Percentiles rank a stretch among this genome's conserved stretches.
Evolutionary conservation across 1,139 yeast genomes (phyloP).

Genomic region (Yamadazyma sp.): DNA sequence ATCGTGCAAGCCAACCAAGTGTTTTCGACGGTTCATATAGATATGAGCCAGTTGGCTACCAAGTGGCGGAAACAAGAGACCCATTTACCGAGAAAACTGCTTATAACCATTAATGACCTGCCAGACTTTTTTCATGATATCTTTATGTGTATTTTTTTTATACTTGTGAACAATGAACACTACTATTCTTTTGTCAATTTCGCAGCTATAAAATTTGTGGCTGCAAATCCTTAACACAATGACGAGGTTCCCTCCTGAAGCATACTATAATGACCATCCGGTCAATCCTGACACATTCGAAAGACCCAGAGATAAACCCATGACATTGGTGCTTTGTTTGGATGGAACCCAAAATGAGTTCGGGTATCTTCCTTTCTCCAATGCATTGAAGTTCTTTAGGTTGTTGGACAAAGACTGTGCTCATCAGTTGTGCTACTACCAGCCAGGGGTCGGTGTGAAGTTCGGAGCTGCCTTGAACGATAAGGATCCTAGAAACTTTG

Average conservation of each 20-base stretch:
- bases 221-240: background rate
- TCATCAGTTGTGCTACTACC: slow-evolving; percentile 57
- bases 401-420: slow-evolving; percentile 46
- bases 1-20: slow-evolving; percentile 1
- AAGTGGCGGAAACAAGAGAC: slow-evolving; percentile 13
- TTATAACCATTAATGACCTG: background rate
- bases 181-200: background rate
- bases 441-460: slow-evolving; percentile 63
- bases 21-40: slow-evolving; percentile 3
- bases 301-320: slow-evolving; percentile 3
- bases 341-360: slow-evolving; percentile 65
- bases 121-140: background rate
- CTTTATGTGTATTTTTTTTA: background rate
- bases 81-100: slow-evolving; percentile 14
- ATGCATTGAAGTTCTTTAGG: slow-evolving; percentile 53
- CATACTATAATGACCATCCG: slow-evolving; percentile 2
- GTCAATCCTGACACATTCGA: slow-evolving; percentile 2
- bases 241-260: slow-evolving; percentile 1
- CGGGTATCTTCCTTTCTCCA: slow-evolving; percentile 56
- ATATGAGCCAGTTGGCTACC: slow-evolving; percentile 14
- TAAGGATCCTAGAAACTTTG: slow-evolving; percentile 19
- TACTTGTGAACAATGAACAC: background rate
- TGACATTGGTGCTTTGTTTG: slow-evolving; percentile 47
- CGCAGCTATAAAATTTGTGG: background rate
- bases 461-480: slow-evolving; percentile 35